Evolutionary conservation across 345 rosid species (phyloP), one percentile per base, ranked within the genome.

Genomic region (Garcia nutans): DNA sequence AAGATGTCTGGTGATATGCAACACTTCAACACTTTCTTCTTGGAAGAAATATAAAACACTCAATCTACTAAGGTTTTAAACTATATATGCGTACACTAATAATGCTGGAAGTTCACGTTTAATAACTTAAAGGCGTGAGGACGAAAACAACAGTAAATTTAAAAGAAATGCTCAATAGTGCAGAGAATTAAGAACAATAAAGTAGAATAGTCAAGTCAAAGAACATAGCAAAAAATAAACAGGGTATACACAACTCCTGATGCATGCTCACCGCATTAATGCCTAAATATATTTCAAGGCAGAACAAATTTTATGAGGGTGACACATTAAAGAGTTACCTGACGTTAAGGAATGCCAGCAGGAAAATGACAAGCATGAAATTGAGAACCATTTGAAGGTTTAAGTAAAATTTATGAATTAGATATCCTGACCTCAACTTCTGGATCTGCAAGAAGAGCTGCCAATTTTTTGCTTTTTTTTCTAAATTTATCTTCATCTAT

Each of bases 401-500:
- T 31, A 55, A 28, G 73, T 57, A 50, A 55, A 24, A 31, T 17
- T 9, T n/a, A 22, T 5, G 61, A 60, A 62, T 22, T 59, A 64
- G 57, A 23, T 59, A 56, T 79, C 64, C 91, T 81, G 23, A 92
- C 99, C 99, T 95, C 97, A 74, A 93, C 84, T 82, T 90, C 97
- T 44, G 99, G 98, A 87, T 95, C 92, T 44, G 97, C 93, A 71
- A 93, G 91, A 78, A 95, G 97, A 71, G 99, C 96, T 28, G 87
- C 87, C 37, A 89, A 87, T 80, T 90, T 91, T 80, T 87, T 91
- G 85, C 87, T 85, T 82, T 91, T 96, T 47, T 86, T 77, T 82
- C 72, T 82, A 76, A 87, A 95, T 59, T 86, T 91, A 72, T 86
- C 93, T 87, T 93, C 98, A 65, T 89, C 92, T 82, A 84, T 79